Percentiles rank a stretch among this genome's conserved stretches.
phyloP scores from a whole-genome alignment of 179 eudicot genomes.

The Amaranthus tricolor region DNA sequence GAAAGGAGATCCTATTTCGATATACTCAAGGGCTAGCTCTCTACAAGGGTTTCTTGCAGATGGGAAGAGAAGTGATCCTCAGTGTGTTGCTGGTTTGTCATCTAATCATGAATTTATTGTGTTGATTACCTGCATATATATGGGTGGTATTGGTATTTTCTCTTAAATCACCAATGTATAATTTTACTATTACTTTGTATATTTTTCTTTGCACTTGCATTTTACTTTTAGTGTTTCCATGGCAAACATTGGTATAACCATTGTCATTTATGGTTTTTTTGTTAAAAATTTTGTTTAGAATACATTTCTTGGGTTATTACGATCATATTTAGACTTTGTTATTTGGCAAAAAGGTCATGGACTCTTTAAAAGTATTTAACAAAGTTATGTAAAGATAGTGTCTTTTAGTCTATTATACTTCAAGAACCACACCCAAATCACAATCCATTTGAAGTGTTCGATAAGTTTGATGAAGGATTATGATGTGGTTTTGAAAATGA shows the following conservation, averaged over 20 bases:
- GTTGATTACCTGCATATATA: background rate
- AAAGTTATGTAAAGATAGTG: too few species aligned
- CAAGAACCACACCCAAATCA: too few species aligned
- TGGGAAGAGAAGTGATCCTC: slow-evolving; percentile 80
- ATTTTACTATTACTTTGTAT: background rate
- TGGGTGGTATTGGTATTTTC: background rate
- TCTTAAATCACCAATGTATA: background rate
- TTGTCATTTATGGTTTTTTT: background rate
- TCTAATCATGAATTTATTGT: background rate
- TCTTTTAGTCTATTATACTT: too few species aligned
- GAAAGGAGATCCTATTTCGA: slow-evolving; percentile 90
- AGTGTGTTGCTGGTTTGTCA: slow-evolving; percentile 74
- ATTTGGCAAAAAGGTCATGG: background rate
- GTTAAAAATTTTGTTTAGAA: background rate
- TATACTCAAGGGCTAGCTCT: slow-evolving; percentile 90
- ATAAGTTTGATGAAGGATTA: too few species aligned
- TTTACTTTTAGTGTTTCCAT: background rate
- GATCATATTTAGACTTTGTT: background rate
- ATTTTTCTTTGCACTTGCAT: slow-evolving; percentile 10
- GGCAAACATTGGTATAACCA: background rate
- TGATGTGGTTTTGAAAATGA: too few species aligned
- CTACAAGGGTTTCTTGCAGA: slow-evolving; percentile 94
- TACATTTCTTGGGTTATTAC: background rate
- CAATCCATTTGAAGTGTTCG: too few species aligned
- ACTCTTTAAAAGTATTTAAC: background rate